These are phyloP conservation scores for Fusarium odoratissimum DNA, from an alignment of 2,329 filamentous ascomycete genomes.

Conservation along the genomic window DNA sequence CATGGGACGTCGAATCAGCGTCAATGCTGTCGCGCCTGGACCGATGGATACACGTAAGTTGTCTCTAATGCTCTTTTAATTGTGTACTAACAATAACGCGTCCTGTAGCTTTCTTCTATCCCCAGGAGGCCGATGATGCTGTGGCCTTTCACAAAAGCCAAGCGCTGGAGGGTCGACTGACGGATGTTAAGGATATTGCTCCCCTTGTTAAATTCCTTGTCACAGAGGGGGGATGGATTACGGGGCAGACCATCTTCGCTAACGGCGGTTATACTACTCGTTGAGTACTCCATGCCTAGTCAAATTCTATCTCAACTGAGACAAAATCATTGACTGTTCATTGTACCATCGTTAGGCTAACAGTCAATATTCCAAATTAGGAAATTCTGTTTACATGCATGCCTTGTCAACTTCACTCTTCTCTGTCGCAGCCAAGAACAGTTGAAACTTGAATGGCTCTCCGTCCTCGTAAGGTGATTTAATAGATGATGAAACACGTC, in stretches of 20 bases:
- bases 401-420: background rate
- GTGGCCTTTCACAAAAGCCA: background rate
- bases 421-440: background rate
- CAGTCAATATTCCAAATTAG: background rate
- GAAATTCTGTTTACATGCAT: background rate
- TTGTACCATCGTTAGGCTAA: rapidly evolving
- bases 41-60: background rate
- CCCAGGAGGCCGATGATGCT: background rate
- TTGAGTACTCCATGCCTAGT: rapidly evolving
- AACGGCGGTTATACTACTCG: background rate
- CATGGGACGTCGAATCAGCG: background rate
- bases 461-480: background rate
- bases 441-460: background rate
- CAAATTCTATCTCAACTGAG: rapidly evolving
- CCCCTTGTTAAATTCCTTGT: background rate
- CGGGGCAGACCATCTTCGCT: background rate
- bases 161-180: background rate
- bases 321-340: rapidly evolving
- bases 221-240: background rate
- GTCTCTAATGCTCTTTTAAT: rapidly evolving
- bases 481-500: rapidly evolving
- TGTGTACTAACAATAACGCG: rapidly evolving
- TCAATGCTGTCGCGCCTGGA: background rate
- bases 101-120: background rate
- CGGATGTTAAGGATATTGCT: background rate